Conservation (phyloP, 2,329 filamentous ascomycete genomes). For the Aspergillus caelatus region DNA sequence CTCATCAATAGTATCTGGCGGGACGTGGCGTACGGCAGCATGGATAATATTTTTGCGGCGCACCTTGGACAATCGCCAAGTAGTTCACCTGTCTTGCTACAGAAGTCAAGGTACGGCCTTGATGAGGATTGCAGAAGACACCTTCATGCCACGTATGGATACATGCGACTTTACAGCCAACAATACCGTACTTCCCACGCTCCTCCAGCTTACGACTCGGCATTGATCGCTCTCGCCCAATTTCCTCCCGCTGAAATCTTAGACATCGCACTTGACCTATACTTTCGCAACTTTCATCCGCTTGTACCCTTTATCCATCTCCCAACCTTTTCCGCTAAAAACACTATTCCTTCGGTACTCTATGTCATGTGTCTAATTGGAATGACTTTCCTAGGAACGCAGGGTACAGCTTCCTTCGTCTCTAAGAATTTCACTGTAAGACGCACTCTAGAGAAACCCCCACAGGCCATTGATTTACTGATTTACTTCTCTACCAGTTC, state of each 20-base stretch:
- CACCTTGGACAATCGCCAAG: slow-evolving; percentile 24
- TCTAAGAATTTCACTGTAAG: slow-evolving; percentile 48
- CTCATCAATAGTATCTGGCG: slow-evolving; percentile 47
- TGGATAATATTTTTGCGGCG: slow-evolving; percentile 45
- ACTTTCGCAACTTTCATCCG: slow-evolving; percentile 57
- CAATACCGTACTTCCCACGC: slow-evolving; percentile 23
- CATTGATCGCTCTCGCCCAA: slow-evolving; percentile 32
- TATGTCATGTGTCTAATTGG: slow-evolving; percentile 59
- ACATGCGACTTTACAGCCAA: slow-evolving; percentile 20
- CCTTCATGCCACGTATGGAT: slow-evolving; percentile 42
- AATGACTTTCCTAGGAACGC: slow-evolving; percentile 55
- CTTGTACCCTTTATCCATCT: slow-evolving; percentile 57
- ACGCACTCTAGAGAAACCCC: not conserved
- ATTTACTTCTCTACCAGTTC: slow-evolving; percentile 15
- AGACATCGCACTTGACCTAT: slow-evolving; percentile 58
- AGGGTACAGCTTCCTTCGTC: slow-evolving; percentile 55
- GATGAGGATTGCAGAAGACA: slow-evolving; percentile 46
- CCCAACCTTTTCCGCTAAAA: slow-evolving; percentile 55
- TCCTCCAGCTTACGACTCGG: slow-evolving; percentile 24
- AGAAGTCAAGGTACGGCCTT: slow-evolving; percentile 40
- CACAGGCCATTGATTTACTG: slow-evolving; percentile 6
- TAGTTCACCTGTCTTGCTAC: slow-evolving; percentile 25
- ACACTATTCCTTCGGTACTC: slow-evolving; percentile 49
- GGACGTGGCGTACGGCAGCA: slow-evolving; percentile 38
- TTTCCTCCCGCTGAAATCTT: slow-evolving; percentile 57